A percentile compares a stretch with the other conserved stretches of the same genome.
These are phyloP conservation scores for Zizania palustris DNA, from an alignment of 202 grass and related monocot species.

Conservation along the genomic window DNA sequence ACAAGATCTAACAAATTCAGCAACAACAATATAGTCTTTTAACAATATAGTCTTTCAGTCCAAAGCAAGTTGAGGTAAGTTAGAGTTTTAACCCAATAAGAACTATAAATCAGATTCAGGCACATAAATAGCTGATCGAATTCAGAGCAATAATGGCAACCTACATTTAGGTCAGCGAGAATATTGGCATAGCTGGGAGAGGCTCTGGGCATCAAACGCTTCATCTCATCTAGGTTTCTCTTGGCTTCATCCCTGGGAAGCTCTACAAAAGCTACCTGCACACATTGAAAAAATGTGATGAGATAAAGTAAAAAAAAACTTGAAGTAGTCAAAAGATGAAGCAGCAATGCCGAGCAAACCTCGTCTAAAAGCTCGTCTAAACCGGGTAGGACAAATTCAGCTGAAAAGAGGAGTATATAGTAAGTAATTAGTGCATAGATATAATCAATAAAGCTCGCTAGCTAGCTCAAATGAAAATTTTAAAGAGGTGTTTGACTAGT, in stretches of 20 bases:
- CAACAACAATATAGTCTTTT: too few species aligned
- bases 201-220: slow-evolving; percentile 31
- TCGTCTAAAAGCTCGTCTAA: slow-evolving; percentile 66
- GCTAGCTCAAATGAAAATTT: too few species aligned
- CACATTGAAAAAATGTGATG: slow-evolving; percentile 4
- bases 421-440: slow-evolving; percentile 1
- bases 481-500: too few species aligned
- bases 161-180: slow-evolving; percentile 46
- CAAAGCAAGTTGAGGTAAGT: too few species aligned
- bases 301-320: slow-evolving; percentile 19
- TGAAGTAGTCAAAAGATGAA: slow-evolving; percentile 5
- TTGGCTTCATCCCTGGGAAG: slow-evolving; percentile 63
- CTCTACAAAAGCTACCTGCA: slow-evolving; percentile 66
- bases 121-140: background rate
- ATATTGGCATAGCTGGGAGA: slow-evolving; percentile 39
- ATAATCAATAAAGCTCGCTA: background rate
- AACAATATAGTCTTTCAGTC: too few species aligned
- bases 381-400: slow-evolving; percentile 58
- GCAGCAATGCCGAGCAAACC: slow-evolving; percentile 38
- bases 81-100: too few species aligned
- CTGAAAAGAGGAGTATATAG: slow-evolving; percentile 41
- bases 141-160: slow-evolving; percentile 1
- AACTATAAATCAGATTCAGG: too few species aligned
- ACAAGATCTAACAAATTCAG: slow-evolving; percentile 8
- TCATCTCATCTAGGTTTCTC: slow-evolving; percentile 56